phyloP scores from a whole-genome alignment of 345 rosid species.

The Psidium friedrichsthalianum region DNA sequence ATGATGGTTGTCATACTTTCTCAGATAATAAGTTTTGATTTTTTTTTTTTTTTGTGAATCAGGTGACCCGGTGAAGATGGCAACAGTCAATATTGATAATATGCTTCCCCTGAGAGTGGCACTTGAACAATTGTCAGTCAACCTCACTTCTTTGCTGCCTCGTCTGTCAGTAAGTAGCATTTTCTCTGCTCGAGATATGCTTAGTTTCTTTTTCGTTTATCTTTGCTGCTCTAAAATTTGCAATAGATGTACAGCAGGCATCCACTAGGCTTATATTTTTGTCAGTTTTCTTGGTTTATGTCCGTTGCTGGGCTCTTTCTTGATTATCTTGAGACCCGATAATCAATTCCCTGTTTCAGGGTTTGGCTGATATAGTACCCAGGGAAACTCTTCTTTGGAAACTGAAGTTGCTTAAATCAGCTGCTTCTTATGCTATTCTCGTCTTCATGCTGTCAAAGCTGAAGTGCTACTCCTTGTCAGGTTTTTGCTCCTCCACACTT shows the following conservation, averaged over 20 bases:
- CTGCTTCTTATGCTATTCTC: conserved; percentile 68
- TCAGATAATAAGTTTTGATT: too few relatives aligned
- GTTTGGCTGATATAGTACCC: conserved; percentile 44
- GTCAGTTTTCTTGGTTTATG: not conserved
- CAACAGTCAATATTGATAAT: conserved; percentile 36
- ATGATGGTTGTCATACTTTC: not conserved
- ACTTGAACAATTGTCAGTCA: conserved; percentile 36
- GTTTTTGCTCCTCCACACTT: conserved; percentile 15
- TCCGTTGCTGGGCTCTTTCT: too few relatives aligned
- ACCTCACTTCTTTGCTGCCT: conserved; percentile 54
- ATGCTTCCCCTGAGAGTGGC: conserved; percentile 39
- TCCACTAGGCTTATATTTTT: not conserved
- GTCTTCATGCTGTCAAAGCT: conserved; percentile 76
- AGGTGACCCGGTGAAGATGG: conserved; percentile 82
- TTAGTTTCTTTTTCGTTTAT: not conserved
- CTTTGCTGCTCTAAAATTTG: not conserved
- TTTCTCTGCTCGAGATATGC: not conserved
- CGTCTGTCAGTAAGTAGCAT: conserved; percentile 47
- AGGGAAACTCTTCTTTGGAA: conserved; percentile 74
- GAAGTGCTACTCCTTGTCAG: conserved; percentile 74
- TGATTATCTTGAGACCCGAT: not conserved
- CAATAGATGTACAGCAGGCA: not conserved
- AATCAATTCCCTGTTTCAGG: conserved; percentile 22
- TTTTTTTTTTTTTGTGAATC: not conserved
- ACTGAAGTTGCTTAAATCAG: conserved; percentile 54